These are phyloP conservation scores for Mortierella hygrophila DNA, from an alignment of 192 early-diverging fungal species.

Conservation along the genomic window DNA sequence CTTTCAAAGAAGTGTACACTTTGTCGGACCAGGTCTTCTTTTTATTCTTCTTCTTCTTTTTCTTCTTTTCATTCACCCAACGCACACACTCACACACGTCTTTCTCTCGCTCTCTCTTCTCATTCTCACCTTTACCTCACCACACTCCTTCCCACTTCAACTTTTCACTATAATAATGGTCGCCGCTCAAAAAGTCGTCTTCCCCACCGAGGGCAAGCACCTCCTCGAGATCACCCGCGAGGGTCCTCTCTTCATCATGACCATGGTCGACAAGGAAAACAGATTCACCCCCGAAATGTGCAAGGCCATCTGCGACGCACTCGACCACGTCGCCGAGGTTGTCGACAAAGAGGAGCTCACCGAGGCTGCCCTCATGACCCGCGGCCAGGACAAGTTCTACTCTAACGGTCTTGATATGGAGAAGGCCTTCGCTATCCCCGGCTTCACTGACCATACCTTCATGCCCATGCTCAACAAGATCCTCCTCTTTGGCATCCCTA, in stretches of 20 bases:
- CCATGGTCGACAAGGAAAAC: slow-evolving; percentile 75
- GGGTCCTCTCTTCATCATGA: slow-evolving; percentile 72
- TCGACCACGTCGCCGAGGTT: slow-evolving; percentile 69
- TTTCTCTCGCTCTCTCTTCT: too few relatives aligned
- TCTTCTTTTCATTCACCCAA: background rate
- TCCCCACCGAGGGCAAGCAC: slow-evolving; percentile 6
- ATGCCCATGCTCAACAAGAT: slow-evolving; percentile 71
- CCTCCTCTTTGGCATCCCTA: slow-evolving; percentile 76
- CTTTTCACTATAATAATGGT: background rate
- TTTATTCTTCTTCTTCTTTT: background rate
- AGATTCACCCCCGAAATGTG: slow-evolving; percentile 75
- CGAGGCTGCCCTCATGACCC: slow-evolving; percentile 72
- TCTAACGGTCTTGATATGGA: slow-evolving; percentile 76
- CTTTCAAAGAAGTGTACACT: too few relatives aligned
- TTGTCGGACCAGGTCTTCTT: too few relatives aligned
- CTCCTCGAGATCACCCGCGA: slow-evolving; percentile 52
- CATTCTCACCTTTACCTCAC: background rate
- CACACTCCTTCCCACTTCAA: background rate
- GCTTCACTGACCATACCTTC: slow-evolving; percentile 67
- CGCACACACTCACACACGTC: too few relatives aligned
- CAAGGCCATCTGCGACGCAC: slow-evolving; percentile 65
- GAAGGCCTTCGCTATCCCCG: slow-evolving; percentile 52
- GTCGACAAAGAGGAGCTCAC: slow-evolving; percentile 51
- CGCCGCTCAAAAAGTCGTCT: background rate
- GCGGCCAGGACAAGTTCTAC: slow-evolving; percentile 77